Percentiles rank a stretch among this genome's conserved stretches.
Evolutionary conservation across 2,329 filamentous ascomycete species (phyloP).

Genomic region (Cordyceps farinosa): DNA sequence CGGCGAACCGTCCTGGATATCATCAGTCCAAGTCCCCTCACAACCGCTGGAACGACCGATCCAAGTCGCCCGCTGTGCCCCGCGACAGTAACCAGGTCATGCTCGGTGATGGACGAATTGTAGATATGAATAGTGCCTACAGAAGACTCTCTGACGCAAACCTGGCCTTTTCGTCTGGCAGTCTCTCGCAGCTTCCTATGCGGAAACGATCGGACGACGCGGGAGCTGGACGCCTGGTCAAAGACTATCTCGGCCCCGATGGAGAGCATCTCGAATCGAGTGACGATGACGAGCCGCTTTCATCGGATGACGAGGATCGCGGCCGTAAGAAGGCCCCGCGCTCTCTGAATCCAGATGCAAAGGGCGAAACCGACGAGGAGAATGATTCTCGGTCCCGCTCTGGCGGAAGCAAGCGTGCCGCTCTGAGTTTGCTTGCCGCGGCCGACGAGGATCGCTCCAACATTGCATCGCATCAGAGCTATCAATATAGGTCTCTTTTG

Average conservation of each 20-base stretch:
- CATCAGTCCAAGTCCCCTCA: constrained; percentile 53
- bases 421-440: constrained; percentile 64
- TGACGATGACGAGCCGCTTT: constrained; percentile 62
- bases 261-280: constrained; percentile 66
- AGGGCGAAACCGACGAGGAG: constrained; percentile 31
- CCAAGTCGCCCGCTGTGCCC: constrained; percentile 34
- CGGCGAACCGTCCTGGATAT: constrained; percentile 35
- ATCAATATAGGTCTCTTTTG: constrained; percentile 62
- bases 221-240: constrained; percentile 57
- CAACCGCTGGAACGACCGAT: constrained; percentile 42
- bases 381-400: constrained; percentile 32
- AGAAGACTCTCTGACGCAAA: constrained; percentile 69
- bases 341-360: constrained; percentile 40
- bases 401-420: constrained; percentile 39
- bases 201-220: constrained; percentile 47
- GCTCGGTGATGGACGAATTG: constrained; percentile 56
- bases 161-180: constrained; percentile 60
- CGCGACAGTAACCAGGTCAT: constrained; percentile 39
- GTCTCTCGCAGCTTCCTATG: constrained; percentile 57
- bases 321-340: constrained; percentile 56
- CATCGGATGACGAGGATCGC: constrained; percentile 66
- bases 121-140: constrained; percentile 69
- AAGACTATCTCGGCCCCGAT: constrained; percentile 63
- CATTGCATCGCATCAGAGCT: constrained; percentile 47
- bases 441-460: constrained; percentile 71